These are phyloP conservation scores for Naganishia cerealis DNA, from an alignment of 1,284 basidiomycete species.

Conservation along the genomic window DNA sequence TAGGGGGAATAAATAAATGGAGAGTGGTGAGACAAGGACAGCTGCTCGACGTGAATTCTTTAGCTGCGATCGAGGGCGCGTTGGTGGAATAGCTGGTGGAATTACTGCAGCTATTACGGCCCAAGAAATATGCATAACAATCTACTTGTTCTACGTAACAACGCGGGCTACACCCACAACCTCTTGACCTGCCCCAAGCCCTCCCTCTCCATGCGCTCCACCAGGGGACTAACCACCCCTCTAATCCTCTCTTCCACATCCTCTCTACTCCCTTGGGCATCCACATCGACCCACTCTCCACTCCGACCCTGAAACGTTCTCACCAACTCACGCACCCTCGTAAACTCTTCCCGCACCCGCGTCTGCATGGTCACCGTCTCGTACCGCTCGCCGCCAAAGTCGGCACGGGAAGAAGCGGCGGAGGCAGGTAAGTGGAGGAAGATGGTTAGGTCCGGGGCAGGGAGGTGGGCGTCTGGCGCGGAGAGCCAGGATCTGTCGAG, in stretches of 20 bases:
- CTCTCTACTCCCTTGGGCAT: constrained; percentile 64
- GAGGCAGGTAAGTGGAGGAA: constrained; percentile 82
- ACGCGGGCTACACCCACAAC: constrained; percentile 29
- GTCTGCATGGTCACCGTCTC: constrained; percentile 75
- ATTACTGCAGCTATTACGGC: too few species aligned
- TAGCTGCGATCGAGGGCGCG: not conserved
- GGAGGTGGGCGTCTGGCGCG: constrained; percentile 79
- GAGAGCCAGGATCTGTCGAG: constrained; percentile 73
- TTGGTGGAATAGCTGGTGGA: too few species aligned
- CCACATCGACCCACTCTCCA: constrained; percentile 64
- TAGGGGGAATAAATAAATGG: not conserved
- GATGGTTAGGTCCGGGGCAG: constrained; percentile 81
- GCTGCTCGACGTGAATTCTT: not conserved
- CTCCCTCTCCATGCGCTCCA: constrained; percentile 52
- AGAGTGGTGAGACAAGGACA: not conserved
- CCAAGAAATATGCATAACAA: too few species aligned
- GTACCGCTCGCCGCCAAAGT: constrained; percentile 87
- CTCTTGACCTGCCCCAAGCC: constrained; percentile 23
- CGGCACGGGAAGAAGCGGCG: constrained; percentile 70
- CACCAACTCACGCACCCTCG: constrained; percentile 60
- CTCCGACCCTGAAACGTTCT: constrained; percentile 41
- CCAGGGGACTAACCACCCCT: constrained; percentile 46
- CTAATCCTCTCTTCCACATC: constrained; percentile 65
- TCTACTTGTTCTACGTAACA: too few species aligned
- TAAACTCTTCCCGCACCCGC: constrained; percentile 67